phyloP scores from a whole-genome alignment of 1,284 basidiomycete species.

The Sporisorium exsertum region DNA sequence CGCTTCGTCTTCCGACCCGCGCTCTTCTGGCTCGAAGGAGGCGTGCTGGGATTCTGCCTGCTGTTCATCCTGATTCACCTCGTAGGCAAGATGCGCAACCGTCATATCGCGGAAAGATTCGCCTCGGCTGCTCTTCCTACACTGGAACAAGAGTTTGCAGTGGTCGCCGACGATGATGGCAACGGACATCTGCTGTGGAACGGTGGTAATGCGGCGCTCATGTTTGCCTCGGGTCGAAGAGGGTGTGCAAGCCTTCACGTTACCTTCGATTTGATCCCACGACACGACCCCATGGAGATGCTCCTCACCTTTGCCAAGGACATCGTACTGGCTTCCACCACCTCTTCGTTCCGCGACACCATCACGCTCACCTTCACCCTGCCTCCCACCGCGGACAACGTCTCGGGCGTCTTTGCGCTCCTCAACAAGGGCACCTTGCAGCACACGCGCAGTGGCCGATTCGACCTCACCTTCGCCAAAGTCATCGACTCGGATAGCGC shows the following conservation, averaged over 20 bases:
- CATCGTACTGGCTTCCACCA: slow-evolving; percentile 40
- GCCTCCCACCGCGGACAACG: slow-evolving; percentile 48
- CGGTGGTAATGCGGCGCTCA: slow-evolving; percentile 59
- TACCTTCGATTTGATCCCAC: slow-evolving; percentile 50
- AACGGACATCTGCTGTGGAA: slow-evolving; percentile 60
- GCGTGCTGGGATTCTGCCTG: slow-evolving; percentile 44
- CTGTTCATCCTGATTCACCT: slow-evolving; percentile 57
- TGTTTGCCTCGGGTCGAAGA: slow-evolving; percentile 65
- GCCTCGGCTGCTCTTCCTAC: slow-evolving; percentile 40
- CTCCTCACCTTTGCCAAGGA: slow-evolving; percentile 49
- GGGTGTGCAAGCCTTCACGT: slow-evolving; percentile 61
- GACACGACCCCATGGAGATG: slow-evolving; percentile 61
- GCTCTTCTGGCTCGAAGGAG: slow-evolving; percentile 55
- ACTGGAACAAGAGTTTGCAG: slow-evolving; percentile 56
- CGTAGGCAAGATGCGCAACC: slow-evolving; percentile 54
- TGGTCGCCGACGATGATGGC: slow-evolving; percentile 52
- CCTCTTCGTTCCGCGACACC: slow-evolving; percentile 49
- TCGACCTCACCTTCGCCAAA: slow-evolving; percentile 65
- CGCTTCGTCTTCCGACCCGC: slow-evolving; percentile 51
- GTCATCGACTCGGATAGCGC: slow-evolving; percentile 53
- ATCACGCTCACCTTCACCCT: slow-evolving; percentile 60
- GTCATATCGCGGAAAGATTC: slow-evolving; percentile 43
- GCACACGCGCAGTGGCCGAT: slow-evolving; percentile 54
- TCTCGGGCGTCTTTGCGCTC: slow-evolving; percentile 62
- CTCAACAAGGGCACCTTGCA: slow-evolving; percentile 62